phyloP scores from a whole-genome alignment of 345 rosid species.

The Balakata baccata region DNA sequence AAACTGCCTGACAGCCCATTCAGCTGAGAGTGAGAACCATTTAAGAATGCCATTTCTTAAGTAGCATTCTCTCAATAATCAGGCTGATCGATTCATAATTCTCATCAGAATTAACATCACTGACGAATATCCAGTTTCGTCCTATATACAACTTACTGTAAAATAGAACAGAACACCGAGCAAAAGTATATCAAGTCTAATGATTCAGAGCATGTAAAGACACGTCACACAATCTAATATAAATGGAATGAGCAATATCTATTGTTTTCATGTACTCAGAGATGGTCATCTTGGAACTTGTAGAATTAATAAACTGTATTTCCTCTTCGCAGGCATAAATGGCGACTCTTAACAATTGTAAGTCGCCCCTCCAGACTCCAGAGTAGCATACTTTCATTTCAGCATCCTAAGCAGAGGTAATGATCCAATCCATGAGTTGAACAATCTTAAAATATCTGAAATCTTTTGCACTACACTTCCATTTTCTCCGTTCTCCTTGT shows the following conservation, averaged over 20 bases:
- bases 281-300: neutral
- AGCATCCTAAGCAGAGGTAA: conserved; percentile 6
- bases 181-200: neutral
- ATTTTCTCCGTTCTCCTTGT: conserved; percentile 9
- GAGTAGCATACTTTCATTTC: conserved; percentile 5
- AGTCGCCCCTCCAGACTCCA: neutral
- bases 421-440: conserved; percentile 20
- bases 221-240: neutral
- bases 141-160: neutral
- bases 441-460: conserved; percentile 16
- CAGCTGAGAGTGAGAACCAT: no score
- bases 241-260: neutral
- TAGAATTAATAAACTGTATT: neutral
- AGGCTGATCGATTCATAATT: no score
- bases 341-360: neutral
- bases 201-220: neutral
- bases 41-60: no score
- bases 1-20: neutral
- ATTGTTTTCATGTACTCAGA: neutral
- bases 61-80: no score
- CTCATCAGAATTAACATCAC: neutral
- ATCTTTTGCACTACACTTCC: conserved; percentile 19
- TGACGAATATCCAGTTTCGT: neutral
- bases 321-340: neutral
- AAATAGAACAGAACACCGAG: neutral